These are phyloP conservation scores for Nicotiana sylvestris DNA, from an alignment of 257 asterid genomes.

Conservation along the genomic window DNA sequence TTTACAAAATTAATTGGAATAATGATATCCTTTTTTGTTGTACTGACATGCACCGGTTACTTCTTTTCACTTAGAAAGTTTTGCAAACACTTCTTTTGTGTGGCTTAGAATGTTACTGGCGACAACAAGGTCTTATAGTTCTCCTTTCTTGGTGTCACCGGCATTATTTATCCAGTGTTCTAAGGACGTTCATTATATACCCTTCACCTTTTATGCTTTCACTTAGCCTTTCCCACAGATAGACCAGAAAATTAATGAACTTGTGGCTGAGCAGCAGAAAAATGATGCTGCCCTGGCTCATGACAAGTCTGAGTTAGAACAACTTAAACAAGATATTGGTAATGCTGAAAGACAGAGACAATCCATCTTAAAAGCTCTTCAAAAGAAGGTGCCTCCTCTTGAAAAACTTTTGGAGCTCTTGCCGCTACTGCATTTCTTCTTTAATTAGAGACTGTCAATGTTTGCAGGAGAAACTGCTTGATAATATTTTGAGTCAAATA, in stretches of 20 bases:
- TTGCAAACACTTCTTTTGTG: background rate
- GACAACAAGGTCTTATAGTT: background rate
- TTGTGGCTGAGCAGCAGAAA: conserved; percentile 94
- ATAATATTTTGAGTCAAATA: conserved; percentile 72
- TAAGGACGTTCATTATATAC: background rate
- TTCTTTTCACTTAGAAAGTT: background rate
- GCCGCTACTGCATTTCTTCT: conserved; percentile 4
- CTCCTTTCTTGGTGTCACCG: background rate
- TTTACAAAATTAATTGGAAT: background rate
- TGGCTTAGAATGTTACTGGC: background rate
- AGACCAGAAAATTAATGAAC: conserved; percentile 85
- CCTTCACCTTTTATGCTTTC: conserved; percentile 37
- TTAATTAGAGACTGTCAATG: background rate
- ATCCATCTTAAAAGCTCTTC: conserved; percentile 73
- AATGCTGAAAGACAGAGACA: conserved; percentile 78
- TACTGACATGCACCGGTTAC: background rate
- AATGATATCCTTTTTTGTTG: background rate
- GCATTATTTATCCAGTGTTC: background rate
- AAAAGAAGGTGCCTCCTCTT: conserved; percentile 62
- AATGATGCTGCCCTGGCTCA: conserved; percentile 95
- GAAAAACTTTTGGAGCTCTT: background rate
- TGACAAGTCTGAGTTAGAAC: conserved; percentile 80
- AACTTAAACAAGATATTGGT: conserved; percentile 71
- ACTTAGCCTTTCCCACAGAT: conserved; percentile 67
- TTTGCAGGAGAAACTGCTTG: conserved; percentile 77